Evolutionary conservation across 2,329 filamentous ascomycete genomes (phyloP), one percentile per base, ranked within the genome.

Genomic region (Aurifilum marmelostoma): DNA sequence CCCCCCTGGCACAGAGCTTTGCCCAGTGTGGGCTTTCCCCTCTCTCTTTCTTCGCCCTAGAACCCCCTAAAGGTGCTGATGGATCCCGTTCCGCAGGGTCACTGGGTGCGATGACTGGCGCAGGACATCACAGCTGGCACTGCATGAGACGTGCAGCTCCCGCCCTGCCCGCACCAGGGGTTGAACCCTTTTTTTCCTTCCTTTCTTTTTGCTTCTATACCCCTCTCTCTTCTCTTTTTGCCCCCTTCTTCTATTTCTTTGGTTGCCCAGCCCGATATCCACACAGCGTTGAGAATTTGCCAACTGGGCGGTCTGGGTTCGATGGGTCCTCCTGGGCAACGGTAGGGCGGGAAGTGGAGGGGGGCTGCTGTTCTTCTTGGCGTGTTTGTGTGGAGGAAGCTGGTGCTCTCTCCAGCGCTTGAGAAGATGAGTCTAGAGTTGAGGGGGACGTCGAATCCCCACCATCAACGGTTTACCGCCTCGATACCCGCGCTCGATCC

Each of bases 251-350:
- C 27, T 27, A 21, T 37, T 29, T 56, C 12, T 9, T 32, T n/a
- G 9, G 34, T 18, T 34, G n/a, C 32, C 18, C 11, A 18, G 12
- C 29, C 62, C 43, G 62, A 64, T 64, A 56, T 14, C 43, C 43
- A 64, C 43, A 64, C 43, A n/a, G 21, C 59, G 59, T 29, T 62
- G 59, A 43, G 54, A 24, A 8, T 63, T 58, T 47, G 63, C 50
- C 63, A 59, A 65, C 24, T 43, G 37, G 27, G 63, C 63, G 63
- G 63, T 58, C 63, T 65, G 34, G 63, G 24, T 39, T 41, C 32
- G 27, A 24, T 37, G 29, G 27, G 43, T 21, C n/a, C 32, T n/a
- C n/a, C 29, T 6, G 21, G 3, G 43, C 18, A n/a, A 39, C 3
- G 21, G 29, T 37, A 21, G 3, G 21, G 63, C 21, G 63, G 21